Base-by-base conservation (phyloP, 306 rosid genomes). In the Myrica gale region DNA sequence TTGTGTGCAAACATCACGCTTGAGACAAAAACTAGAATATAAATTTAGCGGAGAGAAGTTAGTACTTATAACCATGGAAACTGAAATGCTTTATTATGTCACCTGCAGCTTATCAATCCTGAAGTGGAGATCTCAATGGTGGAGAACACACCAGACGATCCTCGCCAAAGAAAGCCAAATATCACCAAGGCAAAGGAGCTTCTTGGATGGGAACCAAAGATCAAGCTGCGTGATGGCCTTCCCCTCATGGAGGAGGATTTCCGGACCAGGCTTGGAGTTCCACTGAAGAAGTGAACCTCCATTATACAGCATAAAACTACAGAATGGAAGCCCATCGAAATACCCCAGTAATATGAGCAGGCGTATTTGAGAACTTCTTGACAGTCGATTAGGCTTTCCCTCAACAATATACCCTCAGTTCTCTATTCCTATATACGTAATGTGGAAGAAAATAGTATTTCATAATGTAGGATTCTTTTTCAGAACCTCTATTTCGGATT, bases 71-170 rank as follows among this genome's bases (percentile, higher is more conserved):
- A 32, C 12, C 68, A 61, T 61, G 68, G 68, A 32, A 61, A 61
- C 57, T 74, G 43, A 58, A 13, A 20, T 32, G 21, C 19, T 70
- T 10, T 19, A 54, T 5, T 20, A 47, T 78, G 78, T 45, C 41
- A 74, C 74, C 83, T 81, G 74, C 88, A 92, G 97, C 90, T 92
- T 45, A 84, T 92, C 60, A 92, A 90, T 80, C 96, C 96, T 19
- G 17, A 15, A 0, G 84, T 90, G 75, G 93, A 90, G 88, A 88
- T 92, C 57, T 80, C 85, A 80, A 85, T 16, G 48, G 93, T 92
- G 77, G 96, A 90, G 53, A 92, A 92, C 86, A 92, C 97, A 74
- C 97, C 97, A 0, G 97, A 92, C 76, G 97, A 92, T 82, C 96
- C 97, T 1, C 71, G 87, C 71, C 97, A 92, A 86, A 80, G 97